Percentiles rank a stretch among this genome's conserved stretches.
Evolutionary conservation across 2,329 filamentous ascomycete genomes (phyloP).

Genomic region (Curvularia verruculosa): DNA sequence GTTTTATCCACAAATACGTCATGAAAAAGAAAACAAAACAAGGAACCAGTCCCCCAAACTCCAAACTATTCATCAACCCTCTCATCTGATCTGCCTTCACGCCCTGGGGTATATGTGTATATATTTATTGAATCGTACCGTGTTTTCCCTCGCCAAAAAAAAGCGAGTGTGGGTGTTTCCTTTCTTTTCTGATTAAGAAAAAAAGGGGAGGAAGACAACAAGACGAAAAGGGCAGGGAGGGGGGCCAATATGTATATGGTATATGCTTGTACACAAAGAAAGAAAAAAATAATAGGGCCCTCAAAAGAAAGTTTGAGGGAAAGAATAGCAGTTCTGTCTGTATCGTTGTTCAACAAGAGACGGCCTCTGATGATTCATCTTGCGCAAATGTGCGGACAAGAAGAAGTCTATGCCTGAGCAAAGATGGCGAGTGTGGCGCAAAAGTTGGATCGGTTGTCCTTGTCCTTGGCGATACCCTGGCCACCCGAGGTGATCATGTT

Average conservation of each 20-base stretch:
- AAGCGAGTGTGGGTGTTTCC: slow-evolving; percentile 19
- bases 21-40: slow-evolving; percentile 1
- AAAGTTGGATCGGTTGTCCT: slow-evolving; percentile 57
- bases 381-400: neutral
- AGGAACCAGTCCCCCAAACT: slow-evolving; percentile 11
- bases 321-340: slow-evolving; percentile 17
- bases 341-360: neutral
- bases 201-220: slow-evolving; percentile 12
- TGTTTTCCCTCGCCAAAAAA: slow-evolving; percentile 11
- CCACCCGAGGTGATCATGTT: slow-evolving; percentile 56
- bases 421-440: slow-evolving; percentile 55
- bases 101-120: slow-evolving; percentile 24
- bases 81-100: slow-evolving; percentile 1
- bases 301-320: slow-evolving; percentile 7
- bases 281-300: slow-evolving; percentile 17
- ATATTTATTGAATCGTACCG: slow-evolving; percentile 20
- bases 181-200: too few relatives aligned
- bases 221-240: slow-evolving; percentile 21
- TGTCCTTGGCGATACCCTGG: slow-evolving; percentile 47
- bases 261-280: slow-evolving; percentile 25
- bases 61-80: slow-evolving; percentile 5
- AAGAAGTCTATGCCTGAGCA: slow-evolving; percentile 30
- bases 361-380: too few relatives aligned
- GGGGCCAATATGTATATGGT: slow-evolving; percentile 23
- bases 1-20: neutral